Percentiles rank a stretch among this genome's conserved stretches.
Conservation (phyloP, 1,284 basidiomycete genomes). For the Trichosporon sp. region DNA sequence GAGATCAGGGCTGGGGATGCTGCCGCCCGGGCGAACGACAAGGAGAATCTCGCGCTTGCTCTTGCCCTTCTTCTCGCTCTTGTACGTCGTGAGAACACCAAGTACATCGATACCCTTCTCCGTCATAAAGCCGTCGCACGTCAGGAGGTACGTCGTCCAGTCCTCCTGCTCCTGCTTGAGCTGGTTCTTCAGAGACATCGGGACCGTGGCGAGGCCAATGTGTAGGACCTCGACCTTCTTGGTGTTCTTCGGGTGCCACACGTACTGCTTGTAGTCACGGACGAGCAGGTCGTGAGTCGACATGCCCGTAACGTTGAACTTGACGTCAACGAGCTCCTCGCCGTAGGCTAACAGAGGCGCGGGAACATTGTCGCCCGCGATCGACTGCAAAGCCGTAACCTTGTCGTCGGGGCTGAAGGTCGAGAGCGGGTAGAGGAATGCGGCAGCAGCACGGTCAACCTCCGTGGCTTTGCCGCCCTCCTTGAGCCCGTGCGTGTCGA, state of each 20-base stretch:
- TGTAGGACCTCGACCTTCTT: constrained; percentile 25
- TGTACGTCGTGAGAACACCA: constrained; percentile 68
- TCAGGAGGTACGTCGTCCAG: constrained; percentile 53
- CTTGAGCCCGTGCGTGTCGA: constrained; percentile 77
- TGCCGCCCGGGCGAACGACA: constrained; percentile 52
- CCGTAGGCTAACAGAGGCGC: constrained; percentile 51
- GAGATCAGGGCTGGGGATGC: constrained; percentile 17
- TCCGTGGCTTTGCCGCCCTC: constrained; percentile 65
- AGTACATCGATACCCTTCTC: constrained; percentile 62
- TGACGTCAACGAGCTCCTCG: constrained; percentile 58
- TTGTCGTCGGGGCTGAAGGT: constrained; percentile 11
- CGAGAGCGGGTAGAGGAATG: constrained; percentile 55
- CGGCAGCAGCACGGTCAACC: constrained; percentile 60
- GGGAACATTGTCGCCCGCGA: constrained; percentile 18
- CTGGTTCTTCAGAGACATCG: constrained; percentile 58
- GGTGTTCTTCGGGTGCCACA: constrained; percentile 39
- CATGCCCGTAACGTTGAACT: constrained; percentile 66
- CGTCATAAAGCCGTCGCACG: constrained; percentile 61
- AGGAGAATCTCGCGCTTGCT: constrained; percentile 65
- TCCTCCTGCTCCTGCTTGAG: constrained; percentile 52
- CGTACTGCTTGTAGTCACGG: constrained; percentile 89
- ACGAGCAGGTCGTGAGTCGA: constrained; percentile 70
- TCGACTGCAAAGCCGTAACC: not conserved
- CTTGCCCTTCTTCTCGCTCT: constrained; percentile 57
- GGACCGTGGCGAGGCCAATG: constrained; percentile 74